Evolutionary conservation across 805 yeast genomes (phyloP).

Genomic region (Candida sithepensis): DNA sequence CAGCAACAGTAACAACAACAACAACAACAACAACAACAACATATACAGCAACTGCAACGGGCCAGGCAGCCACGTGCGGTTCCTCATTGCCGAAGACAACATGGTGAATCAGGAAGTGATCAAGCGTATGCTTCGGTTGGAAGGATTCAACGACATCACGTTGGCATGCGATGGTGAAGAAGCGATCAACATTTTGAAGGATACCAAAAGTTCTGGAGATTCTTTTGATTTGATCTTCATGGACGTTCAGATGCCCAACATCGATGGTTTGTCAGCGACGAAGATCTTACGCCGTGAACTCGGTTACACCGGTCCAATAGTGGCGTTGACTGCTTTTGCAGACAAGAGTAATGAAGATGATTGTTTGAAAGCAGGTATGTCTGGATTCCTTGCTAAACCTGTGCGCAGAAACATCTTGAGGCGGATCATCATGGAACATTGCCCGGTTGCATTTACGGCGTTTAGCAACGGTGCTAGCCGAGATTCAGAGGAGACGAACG

Average conservation of each 20-base stretch:
- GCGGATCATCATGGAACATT: constrained; percentile 48
- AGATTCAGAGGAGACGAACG: not conserved
- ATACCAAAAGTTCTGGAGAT: constrained; percentile 37
- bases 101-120: constrained; percentile 92
- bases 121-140: constrained; percentile 79
- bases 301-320: constrained; percentile 68
- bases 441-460: constrained; percentile 18
- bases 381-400: constrained; percentile 87
- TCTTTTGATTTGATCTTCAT: constrained; percentile 75
- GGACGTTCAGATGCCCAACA: constrained; percentile 97
- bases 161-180: constrained; percentile 91
- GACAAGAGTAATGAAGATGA: constrained; percentile 86
- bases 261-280: constrained; percentile 88
- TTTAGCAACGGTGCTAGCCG: no score
- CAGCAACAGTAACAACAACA: no score
- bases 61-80: constrained; percentile 22
- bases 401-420: constrained; percentile 67
- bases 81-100: constrained; percentile 93
- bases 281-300: constrained; percentile 62
- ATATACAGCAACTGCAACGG: not conserved
- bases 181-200: constrained; percentile 67
- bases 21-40: constrained; percentile 2
- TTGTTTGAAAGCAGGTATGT: constrained; percentile 88
- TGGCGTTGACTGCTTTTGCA: constrained; percentile 94
- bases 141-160: constrained; percentile 68